These are phyloP conservation scores for Rhynchospora tenuis DNA, from an alignment of 176 grass and related monocot species.

Conservation along the genomic window DNA sequence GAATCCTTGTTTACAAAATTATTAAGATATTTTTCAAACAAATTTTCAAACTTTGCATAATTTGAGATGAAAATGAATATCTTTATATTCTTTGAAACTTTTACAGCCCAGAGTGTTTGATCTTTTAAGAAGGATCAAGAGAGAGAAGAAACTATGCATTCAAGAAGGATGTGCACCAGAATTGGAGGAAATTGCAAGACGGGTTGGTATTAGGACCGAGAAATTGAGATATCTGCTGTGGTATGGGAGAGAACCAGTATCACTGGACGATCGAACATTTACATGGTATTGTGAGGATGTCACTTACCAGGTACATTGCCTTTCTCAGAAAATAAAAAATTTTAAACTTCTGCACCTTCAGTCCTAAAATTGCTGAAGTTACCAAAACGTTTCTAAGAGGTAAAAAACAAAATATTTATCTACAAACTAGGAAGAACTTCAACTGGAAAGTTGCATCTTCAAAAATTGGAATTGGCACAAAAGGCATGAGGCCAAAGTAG, in stretches of 20 bases:
- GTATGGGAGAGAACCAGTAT: constrained; percentile 47
- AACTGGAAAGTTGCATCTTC: neutral
- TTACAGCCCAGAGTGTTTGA: constrained; percentile 67
- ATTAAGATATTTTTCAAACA: neutral
- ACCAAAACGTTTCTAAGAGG: neutral
- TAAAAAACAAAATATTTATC: neutral
- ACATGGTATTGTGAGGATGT: constrained; percentile 46
- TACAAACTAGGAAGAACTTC: neutral
- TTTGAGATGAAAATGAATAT: neutral
- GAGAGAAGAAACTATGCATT: constrained; percentile 54
- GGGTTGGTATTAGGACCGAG: constrained; percentile 51
- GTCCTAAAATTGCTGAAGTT: neutral
- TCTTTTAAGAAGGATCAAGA: constrained; percentile 53
- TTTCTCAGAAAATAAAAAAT: neutral
- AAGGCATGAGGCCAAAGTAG: neutral
- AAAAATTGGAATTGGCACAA: neutral
- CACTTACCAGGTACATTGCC: constrained; percentile 58
- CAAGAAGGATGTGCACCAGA: constrained; percentile 58
- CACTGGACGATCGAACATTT: constrained; percentile 45
- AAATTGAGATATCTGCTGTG: constrained; percentile 58
- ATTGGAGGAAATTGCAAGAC: constrained; percentile 55
- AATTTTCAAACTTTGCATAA: neutral
- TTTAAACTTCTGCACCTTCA: neutral
- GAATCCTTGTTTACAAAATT: neutral
- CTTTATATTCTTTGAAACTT: neutral